Percentiles rank a stretch among this genome's conserved stretches.
phyloP scores from a whole-genome alignment of 2,329 filamentous ascomycete species.

The Plenodomus lindquistii region DNA sequence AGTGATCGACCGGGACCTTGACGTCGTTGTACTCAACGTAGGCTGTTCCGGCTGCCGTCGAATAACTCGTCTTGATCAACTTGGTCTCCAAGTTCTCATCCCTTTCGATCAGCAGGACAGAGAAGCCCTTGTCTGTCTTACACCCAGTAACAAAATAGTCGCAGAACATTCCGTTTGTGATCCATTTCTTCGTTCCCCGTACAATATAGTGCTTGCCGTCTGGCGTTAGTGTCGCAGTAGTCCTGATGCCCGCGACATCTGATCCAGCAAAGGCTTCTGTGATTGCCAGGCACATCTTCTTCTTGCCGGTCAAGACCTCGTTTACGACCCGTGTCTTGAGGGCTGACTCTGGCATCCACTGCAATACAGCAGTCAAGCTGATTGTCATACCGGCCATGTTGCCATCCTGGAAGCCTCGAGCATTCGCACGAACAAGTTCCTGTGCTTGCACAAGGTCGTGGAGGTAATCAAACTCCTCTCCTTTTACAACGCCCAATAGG shows the following conservation, averaged over 20 bases:
- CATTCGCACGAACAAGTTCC: conserved; percentile 71
- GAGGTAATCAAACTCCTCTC: conserved; percentile 85
- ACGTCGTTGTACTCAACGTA: conserved; percentile 85
- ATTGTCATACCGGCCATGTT: conserved; percentile 89
- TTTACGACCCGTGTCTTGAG: conserved; percentile 69
- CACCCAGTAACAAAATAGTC: conserved; percentile 86
- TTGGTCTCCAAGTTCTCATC: conserved; percentile 76
- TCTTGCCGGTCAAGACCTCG: conserved; percentile 77
- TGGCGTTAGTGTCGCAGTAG: conserved; percentile 61
- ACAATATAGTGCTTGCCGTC: conserved; percentile 60
- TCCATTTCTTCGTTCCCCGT: conserved; percentile 80
- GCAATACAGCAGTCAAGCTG: conserved; percentile 75
- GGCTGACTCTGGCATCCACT: conserved; percentile 71
- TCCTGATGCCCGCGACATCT: conserved; percentile 79
- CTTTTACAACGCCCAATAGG: conserved; percentile 70
- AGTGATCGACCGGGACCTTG: conserved; percentile 77
- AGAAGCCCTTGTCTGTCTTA: conserved; percentile 77
- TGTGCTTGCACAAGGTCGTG: conserved; percentile 78
- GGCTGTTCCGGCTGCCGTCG: conserved; percentile 74
- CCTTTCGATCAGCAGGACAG: conserved; percentile 74
- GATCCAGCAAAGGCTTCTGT: conserved; percentile 86
- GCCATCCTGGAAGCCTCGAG: conserved; percentile 82
- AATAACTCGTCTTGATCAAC: conserved; percentile 81
- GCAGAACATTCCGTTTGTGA: conserved; percentile 77
- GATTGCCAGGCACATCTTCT: conserved; percentile 87